These are phyloP conservation scores for Penicillium sp. DNA, from an alignment of 2,329 filamentous ascomycete species.

Conservation along the genomic window DNA sequence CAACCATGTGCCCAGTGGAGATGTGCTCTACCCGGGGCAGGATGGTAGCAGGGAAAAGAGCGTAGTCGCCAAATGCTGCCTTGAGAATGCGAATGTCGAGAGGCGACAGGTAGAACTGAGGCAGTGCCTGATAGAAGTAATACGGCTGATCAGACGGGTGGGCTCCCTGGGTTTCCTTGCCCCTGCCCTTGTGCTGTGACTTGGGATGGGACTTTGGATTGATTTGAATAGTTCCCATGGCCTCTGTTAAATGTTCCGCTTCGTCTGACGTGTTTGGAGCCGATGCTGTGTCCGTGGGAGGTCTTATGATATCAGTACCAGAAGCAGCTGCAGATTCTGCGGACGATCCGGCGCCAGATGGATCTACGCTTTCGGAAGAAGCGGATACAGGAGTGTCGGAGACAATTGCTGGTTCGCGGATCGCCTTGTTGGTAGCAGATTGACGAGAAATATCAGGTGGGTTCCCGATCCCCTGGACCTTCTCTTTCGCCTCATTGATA, in stretches of 20 bases:
- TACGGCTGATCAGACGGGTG: conserved; percentile 62
- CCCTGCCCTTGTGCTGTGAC: conserved; percentile 31
- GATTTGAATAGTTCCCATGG: conserved; percentile 30
- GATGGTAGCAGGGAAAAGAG: conserved; percentile 80
- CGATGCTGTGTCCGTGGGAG: conserved; percentile 6
- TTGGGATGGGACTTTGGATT: conserved; percentile 22
- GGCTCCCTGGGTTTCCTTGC: conserved; percentile 43
- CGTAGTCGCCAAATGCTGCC: conserved; percentile 81
- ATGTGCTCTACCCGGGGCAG: conserved; percentile 87
- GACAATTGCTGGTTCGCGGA: conserved; percentile 55
- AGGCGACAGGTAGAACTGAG: conserved; percentile 86
- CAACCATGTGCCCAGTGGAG: conserved; percentile 82
- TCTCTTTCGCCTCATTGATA: conserved; percentile 76
- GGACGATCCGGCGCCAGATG: conserved; percentile 48
- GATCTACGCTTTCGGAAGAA: conserved; percentile 51
- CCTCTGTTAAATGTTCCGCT: conserved; percentile 30
- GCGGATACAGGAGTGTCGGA: conserved; percentile 57
- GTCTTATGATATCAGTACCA: conserved; percentile 6
- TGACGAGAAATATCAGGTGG: conserved; percentile 60
- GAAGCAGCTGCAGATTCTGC: conserved; percentile 26
- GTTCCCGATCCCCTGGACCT: conserved; percentile 68
- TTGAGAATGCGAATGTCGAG: conserved; percentile 92
- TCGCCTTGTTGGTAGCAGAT: conserved; percentile 53
- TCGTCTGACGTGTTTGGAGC: conserved; percentile 24
- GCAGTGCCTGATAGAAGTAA: conserved; percentile 84